These are phyloP conservation scores for Nannizziopsis arthrosporioides DNA, from an alignment of 2,329 filamentous ascomycete genomes.

Conservation along the genomic window DNA sequence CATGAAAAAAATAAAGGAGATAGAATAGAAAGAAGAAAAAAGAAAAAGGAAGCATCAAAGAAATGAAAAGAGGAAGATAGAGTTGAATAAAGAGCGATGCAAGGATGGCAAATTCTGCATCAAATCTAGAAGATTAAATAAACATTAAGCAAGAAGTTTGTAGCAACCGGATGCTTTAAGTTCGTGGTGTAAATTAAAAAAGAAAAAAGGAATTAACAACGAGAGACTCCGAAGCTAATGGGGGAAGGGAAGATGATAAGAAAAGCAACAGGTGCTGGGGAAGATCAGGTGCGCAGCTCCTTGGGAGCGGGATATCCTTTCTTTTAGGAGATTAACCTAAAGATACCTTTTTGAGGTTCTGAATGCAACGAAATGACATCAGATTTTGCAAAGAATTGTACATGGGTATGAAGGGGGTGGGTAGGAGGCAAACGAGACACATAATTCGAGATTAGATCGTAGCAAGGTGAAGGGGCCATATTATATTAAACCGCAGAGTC, in stretches of 20 bases:
- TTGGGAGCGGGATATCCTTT: background rate
- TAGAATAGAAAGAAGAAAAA: slow-evolving; percentile 15
- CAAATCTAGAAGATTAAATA: slow-evolving; percentile 8
- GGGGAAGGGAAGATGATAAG: background rate
- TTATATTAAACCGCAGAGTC: slow-evolving; percentile 91
- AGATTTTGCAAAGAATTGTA: slow-evolving; percentile 4
- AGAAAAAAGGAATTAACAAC: slow-evolving; percentile 1
- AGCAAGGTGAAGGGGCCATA: slow-evolving; percentile 21
- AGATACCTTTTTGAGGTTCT: background rate
- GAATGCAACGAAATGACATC: slow-evolving; percentile 9
- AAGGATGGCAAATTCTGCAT: background rate
- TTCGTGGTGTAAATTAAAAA: too few relatives aligned
- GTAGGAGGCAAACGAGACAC: slow-evolving; percentile 11
- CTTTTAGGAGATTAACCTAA: slow-evolving; percentile 3
- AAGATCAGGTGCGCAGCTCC: background rate
- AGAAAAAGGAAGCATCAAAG: slow-evolving; percentile 20
- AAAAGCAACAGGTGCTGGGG: background rate
- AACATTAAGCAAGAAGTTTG: slow-evolving; percentile 6
- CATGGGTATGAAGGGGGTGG: background rate
- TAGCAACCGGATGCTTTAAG: slow-evolving; percentile 4
- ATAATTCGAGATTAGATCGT: slow-evolving; percentile 25
- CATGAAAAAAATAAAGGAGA: slow-evolving; percentile 7
- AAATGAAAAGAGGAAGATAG: too few relatives aligned
- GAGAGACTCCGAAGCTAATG: slow-evolving; percentile 8
- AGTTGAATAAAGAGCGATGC: slow-evolving; percentile 14